Conservation (phyloP, 495 filamentous ascomycete species). For the Penicillium flavigenum region DNA sequence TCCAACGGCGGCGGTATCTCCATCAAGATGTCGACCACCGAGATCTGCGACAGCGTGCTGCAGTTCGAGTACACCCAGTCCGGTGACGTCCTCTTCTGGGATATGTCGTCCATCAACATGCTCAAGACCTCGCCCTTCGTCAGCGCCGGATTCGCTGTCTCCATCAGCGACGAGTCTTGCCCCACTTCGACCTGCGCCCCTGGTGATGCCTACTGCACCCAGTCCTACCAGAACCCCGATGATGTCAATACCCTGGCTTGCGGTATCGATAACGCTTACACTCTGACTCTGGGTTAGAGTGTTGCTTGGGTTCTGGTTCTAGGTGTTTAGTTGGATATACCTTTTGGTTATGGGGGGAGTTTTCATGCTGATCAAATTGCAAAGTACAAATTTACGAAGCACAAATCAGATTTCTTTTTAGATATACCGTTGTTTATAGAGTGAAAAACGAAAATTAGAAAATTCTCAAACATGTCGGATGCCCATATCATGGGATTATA, state of each 20-base stretch:
- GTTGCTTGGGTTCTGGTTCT: slow-evolving; percentile 1
- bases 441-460: neutral
- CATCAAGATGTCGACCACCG: slow-evolving; percentile 41
- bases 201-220: slow-evolving; percentile 34
- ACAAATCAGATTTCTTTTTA: slow-evolving; percentile 1
- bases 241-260: slow-evolving; percentile 35
- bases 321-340: slow-evolving; percentile 9
- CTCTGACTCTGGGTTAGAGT: slow-evolving; percentile 26
- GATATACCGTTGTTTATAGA: neutral
- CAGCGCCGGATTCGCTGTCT: slow-evolving; percentile 35
- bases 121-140: slow-evolving; percentile 31
- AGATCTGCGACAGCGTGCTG: slow-evolving; percentile 28
- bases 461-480: neutral
- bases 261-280: slow-evolving; percentile 20
- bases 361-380: slow-evolving; percentile 11
- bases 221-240: slow-evolving; percentile 36
- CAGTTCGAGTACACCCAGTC: slow-evolving; percentile 49
- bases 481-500: neutral
- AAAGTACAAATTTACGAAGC: slow-evolving; percentile 1
- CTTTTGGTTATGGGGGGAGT: slow-evolving; percentile 6
- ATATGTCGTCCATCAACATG: slow-evolving; percentile 46
- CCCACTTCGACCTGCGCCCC: slow-evolving; percentile 30
- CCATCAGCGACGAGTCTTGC: slow-evolving; percentile 32
- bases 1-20: slow-evolving; percentile 43
- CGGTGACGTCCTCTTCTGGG: slow-evolving; percentile 44